Conservation (phyloP, 1,139 yeast genomes). For the Kluyveromyces sp. region DNA sequence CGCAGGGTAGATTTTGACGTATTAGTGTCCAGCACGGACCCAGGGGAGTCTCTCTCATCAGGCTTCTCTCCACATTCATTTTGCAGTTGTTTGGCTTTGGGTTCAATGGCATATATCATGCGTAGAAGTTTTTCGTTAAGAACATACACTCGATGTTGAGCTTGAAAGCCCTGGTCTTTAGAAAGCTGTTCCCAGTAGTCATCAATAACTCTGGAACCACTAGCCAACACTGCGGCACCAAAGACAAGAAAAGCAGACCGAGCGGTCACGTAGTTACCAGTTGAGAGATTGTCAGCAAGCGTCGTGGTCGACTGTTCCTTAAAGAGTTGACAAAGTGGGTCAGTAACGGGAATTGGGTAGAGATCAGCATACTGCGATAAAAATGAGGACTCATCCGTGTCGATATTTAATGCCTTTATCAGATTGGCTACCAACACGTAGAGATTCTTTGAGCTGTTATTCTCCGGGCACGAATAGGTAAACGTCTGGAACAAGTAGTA, state of each 20-base stretch:
- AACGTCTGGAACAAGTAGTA: conserved; percentile 73
- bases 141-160: conserved; percentile 38
- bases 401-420: conserved; percentile 14
- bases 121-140: conserved; percentile 16
- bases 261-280: conserved; percentile 19
- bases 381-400: conserved; percentile 13
- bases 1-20: conserved; percentile 8
- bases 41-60: background rate
- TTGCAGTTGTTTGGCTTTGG: conserved; percentile 8
- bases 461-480: conserved; percentile 14
- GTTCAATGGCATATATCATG: conserved; percentile 17
- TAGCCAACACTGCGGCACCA: conserved; percentile 58
- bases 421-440: conserved; percentile 23
- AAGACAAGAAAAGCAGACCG: conserved; percentile 58
- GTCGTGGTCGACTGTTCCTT: conserved; percentile 4
- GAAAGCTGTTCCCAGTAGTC: conserved; percentile 76
- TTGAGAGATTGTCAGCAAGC: conserved; percentile 3
- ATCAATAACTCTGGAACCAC: conserved; percentile 61
- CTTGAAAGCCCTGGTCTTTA: conserved; percentile 49
- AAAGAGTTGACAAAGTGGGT: conserved; percentile 14
- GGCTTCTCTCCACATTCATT: background rate
- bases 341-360: conserved; percentile 15
- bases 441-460: conserved; percentile 9
- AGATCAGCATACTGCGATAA: conserved; percentile 17
- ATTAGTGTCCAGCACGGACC: background rate